phyloP scores from a whole-genome alignment of 495 filamentous ascomycete species.

The Podospora tetraspora region DNA sequence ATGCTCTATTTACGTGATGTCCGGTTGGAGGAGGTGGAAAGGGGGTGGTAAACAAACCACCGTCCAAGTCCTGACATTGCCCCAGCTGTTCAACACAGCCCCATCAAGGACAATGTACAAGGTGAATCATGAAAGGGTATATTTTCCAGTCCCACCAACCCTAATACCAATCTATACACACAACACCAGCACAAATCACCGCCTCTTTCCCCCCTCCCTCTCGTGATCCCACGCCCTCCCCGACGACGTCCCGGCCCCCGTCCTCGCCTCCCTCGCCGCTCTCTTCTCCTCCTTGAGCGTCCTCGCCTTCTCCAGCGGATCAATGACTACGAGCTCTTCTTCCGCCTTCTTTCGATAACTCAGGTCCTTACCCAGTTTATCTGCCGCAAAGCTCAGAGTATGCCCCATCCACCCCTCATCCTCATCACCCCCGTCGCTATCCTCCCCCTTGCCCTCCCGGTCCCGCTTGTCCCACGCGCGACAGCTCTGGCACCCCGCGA shows the following conservation, averaged over 20 bases:
- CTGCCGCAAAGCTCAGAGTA: constrained; percentile 76
- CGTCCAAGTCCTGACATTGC: too few relatives aligned
- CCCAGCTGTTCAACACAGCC: too few relatives aligned
- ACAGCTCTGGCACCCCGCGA: constrained; percentile 88
- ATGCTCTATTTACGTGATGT: not conserved
- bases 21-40: not conserved
- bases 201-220: not conserved
- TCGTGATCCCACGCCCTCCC: not conserved
- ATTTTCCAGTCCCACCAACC: not conserved
- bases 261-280: constrained; percentile 45
- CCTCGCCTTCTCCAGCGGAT: constrained; percentile 79
- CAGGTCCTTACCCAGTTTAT: constrained; percentile 85
- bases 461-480: constrained; percentile 63
- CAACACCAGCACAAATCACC: not conserved
- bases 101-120: too few relatives aligned
- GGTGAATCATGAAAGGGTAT: not conserved
- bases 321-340: constrained; percentile 89
- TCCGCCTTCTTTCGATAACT: constrained; percentile 83
- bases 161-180: not conserved
- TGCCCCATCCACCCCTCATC: constrained; percentile 66
- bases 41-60: not conserved
- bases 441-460: constrained; percentile 37
- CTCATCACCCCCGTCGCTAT: constrained; percentile 55
- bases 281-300: constrained; percentile 61
- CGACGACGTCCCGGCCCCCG: constrained; percentile 25